Conservation (phyloP, 1,284 basidiomycete species). For the Chiua sp. region DNA sequence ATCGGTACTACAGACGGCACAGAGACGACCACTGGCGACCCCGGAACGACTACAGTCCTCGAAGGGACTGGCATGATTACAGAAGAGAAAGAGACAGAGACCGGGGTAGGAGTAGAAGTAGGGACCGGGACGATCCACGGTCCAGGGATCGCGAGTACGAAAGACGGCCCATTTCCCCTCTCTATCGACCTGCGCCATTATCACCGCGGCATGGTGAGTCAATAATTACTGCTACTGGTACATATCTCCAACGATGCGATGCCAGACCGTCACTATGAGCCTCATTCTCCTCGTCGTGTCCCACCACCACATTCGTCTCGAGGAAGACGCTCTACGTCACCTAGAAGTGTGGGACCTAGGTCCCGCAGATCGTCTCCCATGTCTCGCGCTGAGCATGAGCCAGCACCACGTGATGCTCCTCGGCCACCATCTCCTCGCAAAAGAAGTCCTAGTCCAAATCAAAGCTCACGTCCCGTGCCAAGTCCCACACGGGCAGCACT, state of each 20-base stretch:
- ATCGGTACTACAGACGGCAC: conserved; percentile 25
- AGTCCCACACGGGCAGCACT: conserved; percentile 17
- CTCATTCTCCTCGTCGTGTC: conserved; percentile 20
- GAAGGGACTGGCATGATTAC: conserved; percentile 33
- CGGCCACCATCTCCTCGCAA: conserved; percentile 15
- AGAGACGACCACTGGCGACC: conserved; percentile 20
- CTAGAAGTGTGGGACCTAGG: conserved; percentile 25
- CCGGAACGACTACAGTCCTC: conserved; percentile 25
- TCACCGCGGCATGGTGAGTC: conserved; percentile 35
- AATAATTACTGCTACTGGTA: neutral
- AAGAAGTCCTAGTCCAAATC: conserved; percentile 21
- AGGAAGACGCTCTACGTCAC: conserved; percentile 30
- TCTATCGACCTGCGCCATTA: conserved; percentile 20
- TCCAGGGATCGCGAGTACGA: conserved; percentile 26
- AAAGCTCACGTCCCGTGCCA: conserved; percentile 1
- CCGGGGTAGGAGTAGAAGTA: conserved; percentile 29
- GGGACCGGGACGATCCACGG: conserved; percentile 31
- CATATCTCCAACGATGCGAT: conserved; percentile 4
- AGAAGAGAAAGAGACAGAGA: conserved; percentile 34
- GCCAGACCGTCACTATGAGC: conserved; percentile 19
- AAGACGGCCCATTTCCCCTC: conserved; percentile 22
- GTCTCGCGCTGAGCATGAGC: conserved; percentile 24
- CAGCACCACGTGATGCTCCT: conserved; percentile 13
- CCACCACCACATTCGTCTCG: conserved; percentile 19
- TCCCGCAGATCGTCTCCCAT: conserved; percentile 31